These are phyloP conservation scores for Penicillium ochrochloron DNA, from an alignment of 495 filamentous ascomycete genomes.

Conservation along the genomic window DNA sequence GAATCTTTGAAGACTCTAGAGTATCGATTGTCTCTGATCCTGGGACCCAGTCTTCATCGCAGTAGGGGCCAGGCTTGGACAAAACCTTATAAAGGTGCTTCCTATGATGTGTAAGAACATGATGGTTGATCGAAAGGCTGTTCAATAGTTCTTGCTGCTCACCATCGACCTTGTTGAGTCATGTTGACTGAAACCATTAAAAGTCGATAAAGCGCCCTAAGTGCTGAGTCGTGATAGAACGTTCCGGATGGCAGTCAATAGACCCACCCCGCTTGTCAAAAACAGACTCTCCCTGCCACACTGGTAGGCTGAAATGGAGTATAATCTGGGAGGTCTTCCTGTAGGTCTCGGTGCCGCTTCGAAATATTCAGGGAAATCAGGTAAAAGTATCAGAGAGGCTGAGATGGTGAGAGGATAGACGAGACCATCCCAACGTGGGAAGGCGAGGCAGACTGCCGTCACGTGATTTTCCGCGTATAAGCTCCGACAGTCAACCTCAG, in stretches of 20 bases:
- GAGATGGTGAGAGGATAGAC: constrained; percentile 23
- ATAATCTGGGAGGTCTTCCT: not conserved
- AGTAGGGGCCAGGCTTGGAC: constrained; percentile 75
- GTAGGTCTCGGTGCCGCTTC: no score
- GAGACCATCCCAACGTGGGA: constrained; percentile 23
- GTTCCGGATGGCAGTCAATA: not conserved
- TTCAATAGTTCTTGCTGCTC: not conserved
- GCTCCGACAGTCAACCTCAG: constrained; percentile 26
- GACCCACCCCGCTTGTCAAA: constrained; percentile 5
- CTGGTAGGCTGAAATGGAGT: not conserved
- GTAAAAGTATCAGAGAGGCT: constrained; percentile 1
- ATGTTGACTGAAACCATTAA: constrained; percentile 26
- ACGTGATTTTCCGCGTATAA: constrained; percentile 44
- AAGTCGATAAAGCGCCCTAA: constrained; percentile 2
- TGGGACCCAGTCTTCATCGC: constrained; percentile 68
- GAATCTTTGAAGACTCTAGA: constrained; percentile 68
- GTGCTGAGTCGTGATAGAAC: not conserved
- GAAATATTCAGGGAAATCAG: not conserved
- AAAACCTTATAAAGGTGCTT: constrained; percentile 80
- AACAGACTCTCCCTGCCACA: not conserved
- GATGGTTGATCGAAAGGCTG: constrained; percentile 4
- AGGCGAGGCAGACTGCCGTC: constrained; percentile 21
- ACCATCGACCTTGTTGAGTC: constrained; percentile 31
- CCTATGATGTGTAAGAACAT: constrained; percentile 53
- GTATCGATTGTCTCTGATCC: constrained; percentile 64